Conservation (phyloP, 495 filamentous ascomycete genomes). For the Massariosphaeria phaeospora region DNA sequence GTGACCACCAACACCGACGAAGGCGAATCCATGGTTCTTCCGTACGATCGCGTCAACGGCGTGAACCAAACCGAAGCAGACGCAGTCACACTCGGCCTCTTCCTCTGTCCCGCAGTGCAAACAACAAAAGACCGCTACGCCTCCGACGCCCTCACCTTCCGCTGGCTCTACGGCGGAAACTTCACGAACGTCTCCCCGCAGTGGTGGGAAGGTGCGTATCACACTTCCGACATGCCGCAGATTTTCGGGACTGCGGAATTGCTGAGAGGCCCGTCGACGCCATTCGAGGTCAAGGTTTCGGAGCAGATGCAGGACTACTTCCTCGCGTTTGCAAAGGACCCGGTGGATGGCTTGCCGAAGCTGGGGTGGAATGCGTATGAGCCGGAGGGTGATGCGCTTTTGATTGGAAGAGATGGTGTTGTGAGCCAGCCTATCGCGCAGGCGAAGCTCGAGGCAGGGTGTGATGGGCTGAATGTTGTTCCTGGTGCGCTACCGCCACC, state of each 20-base stretch:
- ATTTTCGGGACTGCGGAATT: slow-evolving; percentile 28
- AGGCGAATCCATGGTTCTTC: slow-evolving; percentile 24
- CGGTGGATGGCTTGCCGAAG: slow-evolving; percentile 6
- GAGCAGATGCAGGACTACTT: slow-evolving; percentile 30
- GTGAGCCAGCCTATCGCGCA: slow-evolving; percentile 11
- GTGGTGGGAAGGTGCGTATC: slow-evolving; percentile 38
- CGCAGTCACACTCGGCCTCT: slow-evolving; percentile 14
- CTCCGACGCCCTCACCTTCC: slow-evolving; percentile 35
- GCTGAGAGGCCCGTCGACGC: slow-evolving; percentile 10
- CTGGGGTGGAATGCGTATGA: slow-evolving; percentile 18
- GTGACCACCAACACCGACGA: slow-evolving; percentile 29
- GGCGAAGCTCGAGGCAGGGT: slow-evolving; percentile 8
- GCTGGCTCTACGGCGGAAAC: slow-evolving; percentile 48
- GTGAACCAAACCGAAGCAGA: slow-evolving; percentile 8
- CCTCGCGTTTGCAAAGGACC: slow-evolving; percentile 28
- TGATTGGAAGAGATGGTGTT: slow-evolving; percentile 3
- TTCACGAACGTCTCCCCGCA: slow-evolving; percentile 44
- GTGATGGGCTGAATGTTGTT: not conserved
- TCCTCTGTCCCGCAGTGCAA: slow-evolving; percentile 28
- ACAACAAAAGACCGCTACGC: slow-evolving; percentile 28
- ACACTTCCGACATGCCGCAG: slow-evolving; percentile 28
- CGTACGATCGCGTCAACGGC: slow-evolving; percentile 20
- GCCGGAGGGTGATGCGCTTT: slow-evolving; percentile 5
- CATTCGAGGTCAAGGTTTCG: slow-evolving; percentile 23
- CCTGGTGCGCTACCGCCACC: not conserved